Evolutionary conservation across 805 yeast genomes (phyloP), one percentile per base, ranked within the genome.

Genomic region (Phaffomyces antillensis): DNA sequence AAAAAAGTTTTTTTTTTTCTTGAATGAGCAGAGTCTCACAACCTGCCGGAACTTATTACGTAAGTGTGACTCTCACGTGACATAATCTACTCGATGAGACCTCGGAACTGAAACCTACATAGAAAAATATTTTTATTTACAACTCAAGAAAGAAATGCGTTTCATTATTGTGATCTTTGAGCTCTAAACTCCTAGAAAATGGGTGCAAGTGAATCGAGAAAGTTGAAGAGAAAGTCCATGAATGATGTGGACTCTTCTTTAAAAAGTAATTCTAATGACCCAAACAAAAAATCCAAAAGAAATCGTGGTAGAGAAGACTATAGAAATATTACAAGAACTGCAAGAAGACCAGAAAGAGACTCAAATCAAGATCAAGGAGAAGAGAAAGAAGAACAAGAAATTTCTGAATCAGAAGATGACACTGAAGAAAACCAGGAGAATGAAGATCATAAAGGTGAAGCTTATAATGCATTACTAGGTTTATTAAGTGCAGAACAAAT

Each of bases 401-500:
- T 12, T 12, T 34, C 26, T 18, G 39, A 36, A 3, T 13, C 15
- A 12, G 46, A 23, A 9, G 37, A 36, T 16, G 31, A 30, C 6
- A 31, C 25, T 10, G 41, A 33, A 12, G 28, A 23, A 10, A 28
- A 11, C 4, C 16, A 24, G 12, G 38, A 39, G 7, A 34, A 7
- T 6, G 39, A 31, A 25, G 35, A 37, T 8, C 52, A 42, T 9
- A 52, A 63, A 30, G 70, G 73, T 4, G 67, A 70, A 54, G 85
- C 84, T 0, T 84, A 85, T 61, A 73, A 75, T 52, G 90, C 91
- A 1, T 65, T 85, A 40, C 60, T 85, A 56, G 77, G 86, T 1
- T 68, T 85, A 40, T 67, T 84, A 48, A 72, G 68, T 37, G 62
- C 76, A 10, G 80, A 75, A 42, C 74, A 71, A 49, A 45, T 42